Evolutionary conservation across 345 rosid species (phyloP), one percentile per base, ranked within the genome.

Genomic region (Euphorbia tirucalli): DNA sequence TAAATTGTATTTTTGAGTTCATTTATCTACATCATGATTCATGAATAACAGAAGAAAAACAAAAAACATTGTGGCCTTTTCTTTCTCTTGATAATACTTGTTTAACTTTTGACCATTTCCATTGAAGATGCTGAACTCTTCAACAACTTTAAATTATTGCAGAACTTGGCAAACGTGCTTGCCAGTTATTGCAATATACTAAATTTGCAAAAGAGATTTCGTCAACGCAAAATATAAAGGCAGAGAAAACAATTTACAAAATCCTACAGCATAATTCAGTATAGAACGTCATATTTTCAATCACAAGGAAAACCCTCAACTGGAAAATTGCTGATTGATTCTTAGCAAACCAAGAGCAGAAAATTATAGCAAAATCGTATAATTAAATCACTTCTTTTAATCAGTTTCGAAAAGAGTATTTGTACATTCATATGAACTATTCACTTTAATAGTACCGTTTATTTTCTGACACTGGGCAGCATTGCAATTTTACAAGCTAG

Each of bases 401-500:
- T 18, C 3, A 28, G 28, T 66, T 61, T 65, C 21, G 43, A 46
- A 68, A 65, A 57, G 64, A 52, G n/a, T n/a, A n/a, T n/a, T n/a
- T n/a, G n/a, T n/a, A n/a, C n/a, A n/a, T n/a, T n/a, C n/a, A n/a
- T n/a, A n/a, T n/a, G 44, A 60, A 63, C 30, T 74, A 67, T 48
- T 68, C 66, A 27, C 64, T 66, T 57, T 22, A 44, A 19, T 64
- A 63, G 2, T 24, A 16, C 63, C 50, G 6, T 6, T 7, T 60
- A 27, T 10, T 63, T 57, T 62, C 54, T 73, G 43, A 62, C 28
- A 60, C 61, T 21, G 74, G 70, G 69, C 46, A 15, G 37, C 55
- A 46, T 13, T 39, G 27, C 14, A 54, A 66, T 71, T 71, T 57
- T 69, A 78, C 79, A 77, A 65, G 73, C 72, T 30, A 48, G 43